phyloP scores from a whole-genome alignment of 768 basidiomycete species.

The Austroboletus festivus region DNA sequence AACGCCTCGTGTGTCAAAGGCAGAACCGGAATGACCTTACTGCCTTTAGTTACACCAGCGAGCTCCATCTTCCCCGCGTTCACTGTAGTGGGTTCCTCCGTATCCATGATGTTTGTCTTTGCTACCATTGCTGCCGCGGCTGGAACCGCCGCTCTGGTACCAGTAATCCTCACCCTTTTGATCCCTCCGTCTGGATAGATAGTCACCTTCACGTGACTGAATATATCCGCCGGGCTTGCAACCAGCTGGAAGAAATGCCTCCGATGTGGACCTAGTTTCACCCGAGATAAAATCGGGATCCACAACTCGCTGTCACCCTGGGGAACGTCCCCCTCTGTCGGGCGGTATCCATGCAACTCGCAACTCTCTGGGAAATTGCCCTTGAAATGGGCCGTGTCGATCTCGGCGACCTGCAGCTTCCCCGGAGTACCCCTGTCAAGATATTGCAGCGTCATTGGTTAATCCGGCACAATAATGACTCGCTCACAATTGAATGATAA shows the following conservation, averaged over 20 bases:
- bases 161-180: constrained; percentile 85
- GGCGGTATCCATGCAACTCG: constrained; percentile 63
- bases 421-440: constrained; percentile 65
- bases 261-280: constrained; percentile 83
- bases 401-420: constrained; percentile 70
- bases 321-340: constrained; percentile 32
- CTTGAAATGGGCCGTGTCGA: constrained; percentile 94
- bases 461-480: constrained; percentile 5
- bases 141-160: constrained; percentile 40
- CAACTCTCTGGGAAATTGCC: constrained; percentile 93
- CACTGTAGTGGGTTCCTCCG: neutral
- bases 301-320: constrained; percentile 48
- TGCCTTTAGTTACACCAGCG: constrained; percentile 11
- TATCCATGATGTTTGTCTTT: constrained; percentile 1
- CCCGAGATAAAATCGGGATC: constrained; percentile 70
- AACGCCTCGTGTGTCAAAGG: constrained; percentile 86
- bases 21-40: constrained; percentile 49
- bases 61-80: neutral
- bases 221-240: constrained; percentile 52
- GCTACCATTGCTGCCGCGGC: constrained; percentile 9
- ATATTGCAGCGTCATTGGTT: neutral
- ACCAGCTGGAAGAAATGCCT: constrained; percentile 88
- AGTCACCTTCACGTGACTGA: constrained; percentile 83
- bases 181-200: constrained; percentile 95
- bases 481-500: constrained; percentile 75